Conservation (phyloP, 192 early-diverging fungal genomes). For the Chytriomyces sp. region DNA sequence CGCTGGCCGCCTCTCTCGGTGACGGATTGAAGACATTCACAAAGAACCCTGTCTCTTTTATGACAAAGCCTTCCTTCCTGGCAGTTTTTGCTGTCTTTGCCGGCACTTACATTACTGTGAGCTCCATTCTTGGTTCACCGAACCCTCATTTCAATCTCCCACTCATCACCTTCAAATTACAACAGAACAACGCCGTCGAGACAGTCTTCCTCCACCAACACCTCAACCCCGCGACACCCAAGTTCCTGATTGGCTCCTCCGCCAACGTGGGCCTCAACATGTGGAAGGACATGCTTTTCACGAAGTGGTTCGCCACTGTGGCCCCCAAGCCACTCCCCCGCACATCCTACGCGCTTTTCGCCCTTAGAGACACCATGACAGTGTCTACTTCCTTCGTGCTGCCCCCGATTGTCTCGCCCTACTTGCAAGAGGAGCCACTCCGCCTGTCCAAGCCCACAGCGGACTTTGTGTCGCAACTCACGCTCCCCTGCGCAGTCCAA, state of each 20-base stretch:
- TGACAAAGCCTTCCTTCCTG: slow-evolving; percentile 37
- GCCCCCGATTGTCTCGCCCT: slow-evolving; percentile 28
- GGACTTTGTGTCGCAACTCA: slow-evolving; percentile 36
- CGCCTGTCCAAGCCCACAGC: slow-evolving; percentile 2
- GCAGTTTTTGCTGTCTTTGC: slow-evolving; percentile 42
- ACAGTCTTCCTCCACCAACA: slow-evolving; percentile 32
- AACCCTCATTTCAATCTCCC: background rate
- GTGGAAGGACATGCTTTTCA: no score
- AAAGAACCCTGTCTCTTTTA: slow-evolving; percentile 29
- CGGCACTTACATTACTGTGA: slow-evolving; percentile 39
- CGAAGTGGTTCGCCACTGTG: no score
- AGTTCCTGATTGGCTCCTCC: slow-evolving; percentile 40
- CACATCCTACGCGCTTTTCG: slow-evolving; percentile 34
- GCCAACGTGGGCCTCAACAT: slow-evolving; percentile 42
- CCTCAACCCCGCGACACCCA: slow-evolving; percentile 32
- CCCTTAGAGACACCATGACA: slow-evolving; percentile 41
- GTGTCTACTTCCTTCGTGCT: no score
- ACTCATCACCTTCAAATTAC: background rate
- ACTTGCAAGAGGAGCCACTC: slow-evolving; percentile 1
- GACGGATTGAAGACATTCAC: slow-evolving; percentile 24
- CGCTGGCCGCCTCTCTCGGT: slow-evolving; percentile 24
- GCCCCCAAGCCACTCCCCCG: no score
- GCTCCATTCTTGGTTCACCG: background rate
- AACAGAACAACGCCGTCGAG: slow-evolving; percentile 39
- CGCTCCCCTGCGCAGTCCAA: slow-evolving; percentile 43